These are phyloP conservation scores for Nicotiana otophora DNA, from an alignment of 257 asterid species.

Conservation along the genomic window DNA sequence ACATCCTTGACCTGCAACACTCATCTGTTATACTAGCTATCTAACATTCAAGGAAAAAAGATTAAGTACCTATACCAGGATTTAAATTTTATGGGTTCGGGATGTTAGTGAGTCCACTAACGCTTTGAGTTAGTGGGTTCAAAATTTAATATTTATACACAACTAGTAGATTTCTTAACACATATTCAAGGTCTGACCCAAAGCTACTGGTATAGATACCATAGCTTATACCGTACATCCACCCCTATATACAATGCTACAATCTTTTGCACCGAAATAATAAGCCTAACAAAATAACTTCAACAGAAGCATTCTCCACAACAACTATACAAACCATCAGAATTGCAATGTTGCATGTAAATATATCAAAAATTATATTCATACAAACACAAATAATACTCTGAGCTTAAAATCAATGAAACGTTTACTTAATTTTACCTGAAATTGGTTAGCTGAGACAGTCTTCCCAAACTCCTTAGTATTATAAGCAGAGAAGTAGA, in stretches of 20 bases:
- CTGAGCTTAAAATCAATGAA: not conserved
- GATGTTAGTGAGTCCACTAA: no score
- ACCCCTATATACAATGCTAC: no score
- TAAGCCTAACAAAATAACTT: not conserved
- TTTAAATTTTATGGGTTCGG: no score
- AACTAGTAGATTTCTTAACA: no score
- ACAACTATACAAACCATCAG: not conserved
- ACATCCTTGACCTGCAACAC: slow-evolving; percentile 87
- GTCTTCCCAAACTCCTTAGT: slow-evolving; percentile 82
- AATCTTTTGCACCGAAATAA: not conserved
- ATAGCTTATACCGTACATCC: no score
- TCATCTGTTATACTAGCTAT: slow-evolving; percentile 17
- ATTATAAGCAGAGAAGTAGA: slow-evolving; percentile 80
- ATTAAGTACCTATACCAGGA: not conserved
- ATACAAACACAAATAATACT: not conserved
- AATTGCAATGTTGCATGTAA: not conserved
- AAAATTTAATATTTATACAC: no score
- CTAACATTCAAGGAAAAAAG: not conserved
- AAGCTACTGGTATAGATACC: no score
- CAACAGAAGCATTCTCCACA: not conserved
- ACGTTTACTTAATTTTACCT: slow-evolving; percentile 17
- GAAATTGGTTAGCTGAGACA: slow-evolving; percentile 78
- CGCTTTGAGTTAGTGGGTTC: no score
- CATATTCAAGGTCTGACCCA: no score
- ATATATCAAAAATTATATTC: not conserved